A percentile compares a stretch with the other conserved stretches of the same genome.
Evolutionary conservation across 108 stramenopile species (phyloP).

Genomic region (Pseudonitzschia multiseries): DNA sequence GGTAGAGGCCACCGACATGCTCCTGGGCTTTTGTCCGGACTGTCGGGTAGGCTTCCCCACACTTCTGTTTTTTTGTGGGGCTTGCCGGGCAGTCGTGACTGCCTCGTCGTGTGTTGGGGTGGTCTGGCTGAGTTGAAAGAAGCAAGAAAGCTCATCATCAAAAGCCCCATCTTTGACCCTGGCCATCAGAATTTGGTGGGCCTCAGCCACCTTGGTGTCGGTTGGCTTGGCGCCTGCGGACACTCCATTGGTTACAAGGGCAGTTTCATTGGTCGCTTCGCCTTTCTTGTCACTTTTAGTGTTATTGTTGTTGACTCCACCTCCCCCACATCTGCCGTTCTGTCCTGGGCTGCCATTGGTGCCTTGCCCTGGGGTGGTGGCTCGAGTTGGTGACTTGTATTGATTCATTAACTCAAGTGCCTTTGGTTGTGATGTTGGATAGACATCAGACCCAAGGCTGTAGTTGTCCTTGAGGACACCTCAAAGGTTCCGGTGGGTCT

Average conservation of each 20-base stretch:
- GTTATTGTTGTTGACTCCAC: background rate
- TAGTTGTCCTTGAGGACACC: background rate
- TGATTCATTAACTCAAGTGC: background rate
- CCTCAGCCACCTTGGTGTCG: background rate
- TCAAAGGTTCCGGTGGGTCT: background rate
- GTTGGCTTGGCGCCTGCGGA: no score
- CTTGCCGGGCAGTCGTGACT: background rate
- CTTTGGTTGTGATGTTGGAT: background rate
- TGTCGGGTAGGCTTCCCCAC: background rate
- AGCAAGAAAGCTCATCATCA: background rate
- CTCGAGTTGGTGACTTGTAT: background rate
- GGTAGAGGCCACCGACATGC: no score
- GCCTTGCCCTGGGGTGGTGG: no score
- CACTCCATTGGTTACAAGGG: background rate
- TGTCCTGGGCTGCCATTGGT: no score
- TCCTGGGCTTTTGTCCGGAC: no score
- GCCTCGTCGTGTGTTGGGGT: background rate
- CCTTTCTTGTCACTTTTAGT: background rate
- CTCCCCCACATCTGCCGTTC: no score
- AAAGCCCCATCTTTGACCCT: background rate
- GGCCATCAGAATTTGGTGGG: background rate
- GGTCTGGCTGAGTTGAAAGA: background rate
- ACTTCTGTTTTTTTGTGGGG: background rate
- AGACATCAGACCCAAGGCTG: background rate
- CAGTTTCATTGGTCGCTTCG: background rate